Conservation (phyloP, 2,329 filamentous ascomycete species). For the Colletotrichum sp. region DNA sequence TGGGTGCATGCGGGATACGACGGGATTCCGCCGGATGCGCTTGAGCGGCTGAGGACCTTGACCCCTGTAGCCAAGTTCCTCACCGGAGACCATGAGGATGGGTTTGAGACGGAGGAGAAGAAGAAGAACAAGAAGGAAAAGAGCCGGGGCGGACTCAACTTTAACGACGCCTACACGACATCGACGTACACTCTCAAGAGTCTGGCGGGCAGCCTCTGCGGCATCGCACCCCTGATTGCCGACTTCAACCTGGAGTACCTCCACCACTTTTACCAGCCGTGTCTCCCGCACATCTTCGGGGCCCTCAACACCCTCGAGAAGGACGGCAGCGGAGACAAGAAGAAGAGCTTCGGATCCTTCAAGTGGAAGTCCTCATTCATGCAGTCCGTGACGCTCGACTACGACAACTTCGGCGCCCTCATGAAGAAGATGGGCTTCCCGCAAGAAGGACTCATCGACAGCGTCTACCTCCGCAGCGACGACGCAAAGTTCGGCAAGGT, state of each 20-base stretch:
- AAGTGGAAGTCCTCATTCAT: constrained; percentile 22
- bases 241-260: constrained; percentile 40
- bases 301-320: constrained; percentile 19
- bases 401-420: constrained; percentile 21
- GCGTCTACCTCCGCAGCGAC: not conserved
- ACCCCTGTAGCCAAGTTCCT: constrained; percentile 20
- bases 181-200: constrained; percentile 41
- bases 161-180: constrained; percentile 34
- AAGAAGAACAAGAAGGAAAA: not conserved
- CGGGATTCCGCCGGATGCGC: constrained; percentile 29
- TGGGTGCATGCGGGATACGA: constrained; percentile 21
- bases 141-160: constrained; percentile 32
- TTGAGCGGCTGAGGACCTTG: constrained; percentile 26
- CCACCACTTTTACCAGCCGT: constrained; percentile 42
- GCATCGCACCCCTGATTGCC: constrained; percentile 35
- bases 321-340: not conserved
- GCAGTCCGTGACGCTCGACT: constrained; percentile 22
- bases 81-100: constrained; percentile 7
- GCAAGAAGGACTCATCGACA: constrained; percentile 3
- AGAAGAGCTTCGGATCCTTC: constrained; percentile 13
- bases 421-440: constrained; percentile 26
- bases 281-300: constrained; percentile 32
- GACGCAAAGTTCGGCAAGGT: not conserved
- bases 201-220: constrained; percentile 36
- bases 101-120: not conserved